Evolutionary conservation across 2,329 filamentous ascomycete genomes (phyloP).

Genomic region (Arthroderma sp.): DNA sequence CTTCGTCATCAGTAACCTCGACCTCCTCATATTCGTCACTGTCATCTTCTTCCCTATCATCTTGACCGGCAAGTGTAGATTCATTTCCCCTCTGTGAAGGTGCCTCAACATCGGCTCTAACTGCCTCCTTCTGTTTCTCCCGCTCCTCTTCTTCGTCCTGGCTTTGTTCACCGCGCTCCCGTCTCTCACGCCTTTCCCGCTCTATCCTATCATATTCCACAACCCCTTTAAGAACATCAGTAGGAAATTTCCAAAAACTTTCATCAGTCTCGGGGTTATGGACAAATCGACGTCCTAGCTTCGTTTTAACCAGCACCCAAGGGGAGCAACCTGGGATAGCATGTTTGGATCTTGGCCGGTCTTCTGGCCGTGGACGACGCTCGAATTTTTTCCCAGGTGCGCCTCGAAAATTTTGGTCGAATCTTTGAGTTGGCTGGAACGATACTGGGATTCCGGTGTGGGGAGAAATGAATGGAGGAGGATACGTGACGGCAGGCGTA

Average conservation of each 20-base stretch:
- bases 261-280: slow-evolving; percentile 76
- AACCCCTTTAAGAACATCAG: slow-evolving; percentile 65
- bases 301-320: slow-evolving; percentile 90
- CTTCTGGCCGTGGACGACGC: slow-evolving; percentile 54
- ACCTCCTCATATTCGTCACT: slow-evolving; percentile 67
- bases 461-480: slow-evolving; percentile 16
- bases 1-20: slow-evolving; percentile 53
- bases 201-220: slow-evolving; percentile 58
- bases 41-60: slow-evolving; percentile 29
- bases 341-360: slow-evolving; percentile 69
- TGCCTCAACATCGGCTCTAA: background rate
- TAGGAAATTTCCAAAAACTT: slow-evolving; percentile 91
- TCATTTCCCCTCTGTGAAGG: background rate
- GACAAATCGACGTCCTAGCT: slow-evolving; percentile 75
- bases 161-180: slow-evolving; percentile 21
- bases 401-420: slow-evolving; percentile 34
- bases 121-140: slow-evolving; percentile 3
- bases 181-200: slow-evolving; percentile 52
- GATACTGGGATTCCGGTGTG: slow-evolving; percentile 29
- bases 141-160: slow-evolving; percentile 7
- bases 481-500: slow-evolving; percentile 1
- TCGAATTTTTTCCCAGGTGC: slow-evolving; percentile 42
- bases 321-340: slow-evolving; percentile 68
- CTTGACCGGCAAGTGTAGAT: slow-evolving; percentile 6
- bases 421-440: slow-evolving; percentile 17